Base-by-base conservation (phyloP, 345 rosid genomes). In the Eucalyptus virginea region DNA sequence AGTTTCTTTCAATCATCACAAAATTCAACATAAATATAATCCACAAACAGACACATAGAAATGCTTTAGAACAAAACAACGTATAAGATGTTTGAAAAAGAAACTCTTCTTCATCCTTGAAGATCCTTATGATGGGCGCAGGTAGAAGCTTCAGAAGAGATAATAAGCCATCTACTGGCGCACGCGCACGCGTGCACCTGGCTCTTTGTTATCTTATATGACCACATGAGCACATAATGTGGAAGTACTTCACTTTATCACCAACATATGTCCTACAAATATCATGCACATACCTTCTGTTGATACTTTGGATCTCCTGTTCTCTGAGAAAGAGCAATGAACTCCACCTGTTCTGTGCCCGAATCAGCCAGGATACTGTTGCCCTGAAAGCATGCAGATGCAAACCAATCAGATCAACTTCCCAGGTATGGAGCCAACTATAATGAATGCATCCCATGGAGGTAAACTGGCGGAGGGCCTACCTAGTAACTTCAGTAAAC, bases 291-390 rank as follows among this genome's bases (percentile, higher is more conserved):
- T 89, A 96, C 99, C 99, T 96, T 98, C 93, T 93, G 95, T 91
- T 96, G 99, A 90, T 98, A 98, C 90, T 95, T 98, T 15, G 94
- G 98, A 89, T 98, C 99, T 88, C 97, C 98, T 80, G 99, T 97
- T 91, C 99, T 96, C 89, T 97, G 99, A 86, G 99, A 97, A 90
- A 98, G 99, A 88, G 99, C 99, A 88, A 98, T 96, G 90, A 98
- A 98, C 88, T 98, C 99, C 28, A 98, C 93, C 95, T 97, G 99
- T 92, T 98, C 99, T 8, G 99, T 96, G 88, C 98, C 99, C 62
- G 99, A 95, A 92, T 98, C 99, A 86, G 99, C 99, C 88, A 98
- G 98, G 88, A 98, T 97, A 92, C 99, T 98, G 86, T 93, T 92
- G 49, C 99, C 99, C 99, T 98, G 89, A n/a, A 87, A 88, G 51